These are phyloP conservation scores for Allium fistulosum DNA, from an alignment of 106 monocot genomes.

Conservation along the genomic window DNA sequence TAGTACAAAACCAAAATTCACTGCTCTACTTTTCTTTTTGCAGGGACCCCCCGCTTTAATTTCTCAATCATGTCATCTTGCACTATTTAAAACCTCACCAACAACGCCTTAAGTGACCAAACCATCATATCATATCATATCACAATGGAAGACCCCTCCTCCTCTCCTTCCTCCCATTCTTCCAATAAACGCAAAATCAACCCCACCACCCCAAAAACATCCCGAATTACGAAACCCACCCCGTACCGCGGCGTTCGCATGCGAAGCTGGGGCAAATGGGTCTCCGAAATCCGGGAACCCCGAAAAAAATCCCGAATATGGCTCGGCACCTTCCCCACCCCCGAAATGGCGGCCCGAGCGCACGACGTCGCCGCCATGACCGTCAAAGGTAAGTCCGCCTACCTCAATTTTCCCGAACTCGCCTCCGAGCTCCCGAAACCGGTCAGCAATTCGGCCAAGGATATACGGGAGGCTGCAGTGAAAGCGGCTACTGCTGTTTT, in stretches of 20 bases:
- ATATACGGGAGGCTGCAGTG: conserved; percentile 78
- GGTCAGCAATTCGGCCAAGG: conserved; percentile 57
- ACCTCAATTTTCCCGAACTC: conserved; percentile 79
- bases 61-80: neutral
- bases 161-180: neutral
- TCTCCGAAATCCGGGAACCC: conserved; percentile 89
- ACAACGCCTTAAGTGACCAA: neutral
- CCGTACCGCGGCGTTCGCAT: conserved; percentile 77
- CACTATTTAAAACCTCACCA: neutral
- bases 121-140: neutral
- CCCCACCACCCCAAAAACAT: neutral
- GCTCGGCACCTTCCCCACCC: conserved; percentile 82
- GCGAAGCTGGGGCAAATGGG: conserved; percentile 95
- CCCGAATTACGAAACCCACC: conserved; percentile 20
- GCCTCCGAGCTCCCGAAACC: conserved; percentile 66
- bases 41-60: too few relatives aligned
- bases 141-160: conserved; percentile 5
- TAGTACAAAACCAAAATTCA: too few relatives aligned
- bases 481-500: conserved; percentile 47
- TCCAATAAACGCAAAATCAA: neutral
- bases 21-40: too few relatives aligned
- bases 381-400: conserved; percentile 71
- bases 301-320: conserved; percentile 85
- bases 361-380: conserved; percentile 87
- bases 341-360: conserved; percentile 92